phyloP scores from a whole-genome alignment of 192 early-diverging fungal species.

The Coemansia sp. region DNA sequence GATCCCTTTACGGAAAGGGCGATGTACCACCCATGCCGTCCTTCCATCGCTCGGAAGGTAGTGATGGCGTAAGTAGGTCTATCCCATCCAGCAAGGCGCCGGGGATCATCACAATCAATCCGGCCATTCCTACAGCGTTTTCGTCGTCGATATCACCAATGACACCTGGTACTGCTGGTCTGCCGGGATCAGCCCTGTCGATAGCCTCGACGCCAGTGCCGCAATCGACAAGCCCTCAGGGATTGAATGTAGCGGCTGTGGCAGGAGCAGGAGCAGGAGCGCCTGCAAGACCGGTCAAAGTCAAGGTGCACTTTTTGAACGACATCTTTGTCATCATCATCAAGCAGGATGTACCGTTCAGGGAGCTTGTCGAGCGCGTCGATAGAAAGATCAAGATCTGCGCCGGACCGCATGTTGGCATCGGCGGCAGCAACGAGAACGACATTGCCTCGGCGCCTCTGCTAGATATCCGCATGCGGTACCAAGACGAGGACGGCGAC shows the following conservation, averaged over 20 bases:
- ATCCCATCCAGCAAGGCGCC: conserved; percentile 21
- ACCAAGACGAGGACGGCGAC: conserved; percentile 94
- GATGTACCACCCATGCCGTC: conserved; percentile 44
- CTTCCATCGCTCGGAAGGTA: conserved; percentile 15
- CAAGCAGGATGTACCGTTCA: conserved; percentile 70
- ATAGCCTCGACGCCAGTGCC: conserved; percentile 29
- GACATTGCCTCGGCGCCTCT: conserved; percentile 50
- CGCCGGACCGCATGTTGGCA: conserved; percentile 59
- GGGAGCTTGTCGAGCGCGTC: conserved; percentile 77
- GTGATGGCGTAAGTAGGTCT: neutral
- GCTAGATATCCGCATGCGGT: conserved; percentile 70
- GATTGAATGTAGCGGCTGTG: neutral
- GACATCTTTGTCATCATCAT: conserved; percentile 90
- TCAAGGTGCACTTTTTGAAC: conserved; percentile 86
- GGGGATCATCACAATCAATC: conserved; percentile 24
- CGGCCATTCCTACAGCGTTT: conserved; percentile 34
- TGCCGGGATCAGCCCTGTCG: conserved; percentile 29
- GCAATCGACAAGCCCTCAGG: conserved; percentile 22
- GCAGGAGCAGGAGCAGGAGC: conserved; percentile 5
- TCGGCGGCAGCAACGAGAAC: conserved; percentile 47
- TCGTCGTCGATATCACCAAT: conserved; percentile 48
- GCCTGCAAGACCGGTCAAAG: conserved; percentile 62
- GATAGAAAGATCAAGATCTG: conserved; percentile 90
- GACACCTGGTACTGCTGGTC: conserved; percentile 17
- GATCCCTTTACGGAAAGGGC: conserved; percentile 22